Percentiles rank a stretch among this genome's conserved stretches.
These are phyloP conservation scores for Yamadazyma insecticola DNA, from an alignment of 805 yeast species.

Conservation along the genomic window DNA sequence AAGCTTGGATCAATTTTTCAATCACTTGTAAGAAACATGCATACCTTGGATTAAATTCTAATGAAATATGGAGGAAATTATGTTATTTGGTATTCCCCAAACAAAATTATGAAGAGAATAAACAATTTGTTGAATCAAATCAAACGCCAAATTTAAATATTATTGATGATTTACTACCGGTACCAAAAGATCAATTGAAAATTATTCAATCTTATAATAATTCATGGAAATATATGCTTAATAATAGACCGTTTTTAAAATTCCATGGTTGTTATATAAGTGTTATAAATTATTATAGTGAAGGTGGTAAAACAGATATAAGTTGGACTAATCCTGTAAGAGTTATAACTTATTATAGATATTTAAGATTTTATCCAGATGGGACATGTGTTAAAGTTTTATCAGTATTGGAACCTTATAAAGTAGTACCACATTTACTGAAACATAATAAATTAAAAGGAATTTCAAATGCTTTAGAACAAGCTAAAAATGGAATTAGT, in stretches of 20 bases:
- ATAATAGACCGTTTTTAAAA: constrained; percentile 70
- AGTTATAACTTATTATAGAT: constrained; percentile 84
- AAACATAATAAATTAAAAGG: constrained; percentile 14
- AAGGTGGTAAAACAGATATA: constrained; percentile 70
- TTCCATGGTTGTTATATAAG: constrained; percentile 83
- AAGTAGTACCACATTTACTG: constrained; percentile 57
- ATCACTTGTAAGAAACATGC: constrained; percentile 56
- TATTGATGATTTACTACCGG: constrained; percentile 21
- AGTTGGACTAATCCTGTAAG: constrained; percentile 74
- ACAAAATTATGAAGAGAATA: constrained; percentile 48
- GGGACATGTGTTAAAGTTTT: constrained; percentile 71
- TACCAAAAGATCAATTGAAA: constrained; percentile 27
- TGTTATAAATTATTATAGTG: constrained; percentile 76
- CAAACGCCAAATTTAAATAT: constrained; percentile 6
- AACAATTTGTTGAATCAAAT: constrained; percentile 27
- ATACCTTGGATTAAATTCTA: constrained; percentile 50
- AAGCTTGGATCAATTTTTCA: constrained; percentile 61
- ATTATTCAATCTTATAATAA: constrained; percentile 26
- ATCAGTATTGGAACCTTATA: constrained; percentile 66
- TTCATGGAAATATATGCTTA: constrained; percentile 48
- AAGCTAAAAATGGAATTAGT: constrained; percentile 5
- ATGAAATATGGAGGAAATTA: constrained; percentile 47
- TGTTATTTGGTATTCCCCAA: constrained; percentile 48
- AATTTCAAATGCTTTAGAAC: constrained; percentile 10
- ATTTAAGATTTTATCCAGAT: constrained; percentile 72